Percentiles rank a stretch among this genome's conserved stretches.
Conservation (phyloP, 805 yeast genomes). For the Ascoidea asiatica region DNA sequence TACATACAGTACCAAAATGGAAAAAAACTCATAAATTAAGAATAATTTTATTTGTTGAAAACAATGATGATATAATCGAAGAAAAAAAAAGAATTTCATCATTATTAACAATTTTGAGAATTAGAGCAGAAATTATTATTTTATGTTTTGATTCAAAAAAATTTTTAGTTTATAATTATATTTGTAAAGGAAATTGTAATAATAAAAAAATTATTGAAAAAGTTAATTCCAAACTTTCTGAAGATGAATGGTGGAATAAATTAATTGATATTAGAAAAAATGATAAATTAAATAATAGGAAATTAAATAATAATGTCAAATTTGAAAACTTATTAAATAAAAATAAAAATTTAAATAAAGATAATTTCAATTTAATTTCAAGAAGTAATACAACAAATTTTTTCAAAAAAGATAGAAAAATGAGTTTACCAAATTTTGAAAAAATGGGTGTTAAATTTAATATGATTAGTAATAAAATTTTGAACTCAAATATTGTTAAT, state of each 20-base stretch:
- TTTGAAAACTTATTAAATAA: not conserved
- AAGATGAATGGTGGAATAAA: slow-evolving; percentile 83
- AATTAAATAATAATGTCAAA: not conserved
- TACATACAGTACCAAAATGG: slow-evolving; percentile 92
- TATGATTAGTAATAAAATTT: slow-evolving; percentile 51
- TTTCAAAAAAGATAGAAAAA: slow-evolving; percentile 2
- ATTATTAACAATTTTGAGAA: slow-evolving; percentile 61
- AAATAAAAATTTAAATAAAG: not conserved
- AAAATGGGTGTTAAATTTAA: slow-evolving; percentile 67
- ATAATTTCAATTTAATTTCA: not conserved
- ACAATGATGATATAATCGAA: slow-evolving; percentile 49
- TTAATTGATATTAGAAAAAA: slow-evolving; percentile 40
- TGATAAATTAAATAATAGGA: too few relatives aligned
- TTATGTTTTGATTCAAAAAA: slow-evolving; percentile 49
- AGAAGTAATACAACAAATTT: not conserved
- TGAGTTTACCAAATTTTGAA: slow-evolving; percentile 46
- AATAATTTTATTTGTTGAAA: slow-evolving; percentile 84
- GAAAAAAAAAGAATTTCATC: slow-evolving; percentile 52
- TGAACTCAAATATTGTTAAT: slow-evolving; percentile 17
- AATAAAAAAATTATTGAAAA: slow-evolving; percentile 22
- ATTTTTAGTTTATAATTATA: slow-evolving; percentile 53
- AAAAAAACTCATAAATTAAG: slow-evolving; percentile 58
- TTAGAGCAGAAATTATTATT: slow-evolving; percentile 70
- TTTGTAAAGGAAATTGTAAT: slow-evolving; percentile 39
- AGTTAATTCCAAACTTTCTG: slow-evolving; percentile 35